Base-by-base conservation (phyloP, 768 basidiomycete genomes). In the Trametes cinnabarina region DNA sequence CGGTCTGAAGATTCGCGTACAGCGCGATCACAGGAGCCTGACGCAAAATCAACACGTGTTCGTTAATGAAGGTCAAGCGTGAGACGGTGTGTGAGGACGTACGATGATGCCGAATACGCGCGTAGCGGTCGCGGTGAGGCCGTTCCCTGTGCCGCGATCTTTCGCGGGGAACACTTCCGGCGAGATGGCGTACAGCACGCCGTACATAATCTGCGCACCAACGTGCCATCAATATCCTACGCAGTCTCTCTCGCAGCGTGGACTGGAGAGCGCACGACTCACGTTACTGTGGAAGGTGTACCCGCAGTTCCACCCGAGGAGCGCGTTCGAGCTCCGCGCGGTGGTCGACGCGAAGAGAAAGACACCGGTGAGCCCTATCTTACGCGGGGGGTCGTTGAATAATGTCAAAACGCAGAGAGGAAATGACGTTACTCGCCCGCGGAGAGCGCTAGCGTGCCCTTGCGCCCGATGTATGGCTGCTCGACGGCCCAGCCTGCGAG, bases 281-380 rank as follows among this genome's bases (percentile, higher is more conserved):
- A 70, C 69, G 61, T 70, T 70, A 50, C 69, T 70, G 40, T 61
- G 44, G 62, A 70, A 70, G 12, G 66, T 60, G 43, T 70, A 70
- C 47, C 68, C 87, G 66, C 88, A 92, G 71, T 91, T 90, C 89
- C 89, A 92, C 46, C 84, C 89, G 23, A 92, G 76, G 40, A 91
- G 77, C 25, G 81, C 77, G 58, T 85, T 77, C 8, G 85, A 88
- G 57, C 79, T 84, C 63, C 82, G 79, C 28, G 89, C 80, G n/a
- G 88, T 90, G 43, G 89, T 91, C 30, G 81, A 85, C 61, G 79
- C 84, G 65, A 88, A 86, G 44, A 93, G 79, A 74, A 91, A 91
- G 12, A 77, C 78, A 15, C 88, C 89, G 11, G 90, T 91, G 65
- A 90, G 77, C 68, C 79, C 83, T 86, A 73, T 67, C 67, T 78